Base-by-base conservation (phyloP, 306 rosid genomes). In the Dryas alaskensis region DNA sequence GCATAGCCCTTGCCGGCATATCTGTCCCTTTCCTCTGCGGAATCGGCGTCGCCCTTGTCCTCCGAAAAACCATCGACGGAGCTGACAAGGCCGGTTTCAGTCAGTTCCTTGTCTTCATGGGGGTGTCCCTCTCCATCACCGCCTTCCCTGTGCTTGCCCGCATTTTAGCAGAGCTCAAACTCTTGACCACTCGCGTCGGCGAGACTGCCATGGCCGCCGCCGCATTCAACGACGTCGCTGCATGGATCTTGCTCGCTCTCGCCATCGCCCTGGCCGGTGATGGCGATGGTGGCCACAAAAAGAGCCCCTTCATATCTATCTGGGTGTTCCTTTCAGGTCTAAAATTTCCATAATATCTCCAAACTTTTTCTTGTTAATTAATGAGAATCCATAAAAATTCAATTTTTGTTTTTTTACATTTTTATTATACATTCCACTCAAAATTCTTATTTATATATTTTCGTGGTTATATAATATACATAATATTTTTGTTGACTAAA, bases 141-240 rank as follows among this genome's bases (percentile, higher is more conserved):
- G 97, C 97, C 27, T 91, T 93, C 72, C 97, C 98, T 0, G 97
- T 91, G 3, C 90, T 93, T 0, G 96, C 98, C 2, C 92, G 98
- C 27, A 93, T 93, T 73, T 78, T 93, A 4, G 98, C 98, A 0
- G 97, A 93, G 86, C 91, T 93, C 52, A 91, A 89, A 37, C 89
- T 93, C 10, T 78, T 93, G 4, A 93, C 98, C 6, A 89, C 98
- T 22, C 43, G 70, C 2, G 50, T 91, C 0, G 98, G 97, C 0
- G 96, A 89, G 74, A 91, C 86, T 5, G 98, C 97, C 17, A 91
- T 93, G 98, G 93, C 98, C 4, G 97, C 97, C 0, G 98, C 97
- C 0, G 98, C 93, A 0, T 79, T 93, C 73, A 93, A 93, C 83
- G 98, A 93, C 82, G 79, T 93, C 11, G 97, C 83, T 0, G 98